Base-by-base conservation (phyloP, 441 rosid genomes). In the Capsella rubella region DNA sequence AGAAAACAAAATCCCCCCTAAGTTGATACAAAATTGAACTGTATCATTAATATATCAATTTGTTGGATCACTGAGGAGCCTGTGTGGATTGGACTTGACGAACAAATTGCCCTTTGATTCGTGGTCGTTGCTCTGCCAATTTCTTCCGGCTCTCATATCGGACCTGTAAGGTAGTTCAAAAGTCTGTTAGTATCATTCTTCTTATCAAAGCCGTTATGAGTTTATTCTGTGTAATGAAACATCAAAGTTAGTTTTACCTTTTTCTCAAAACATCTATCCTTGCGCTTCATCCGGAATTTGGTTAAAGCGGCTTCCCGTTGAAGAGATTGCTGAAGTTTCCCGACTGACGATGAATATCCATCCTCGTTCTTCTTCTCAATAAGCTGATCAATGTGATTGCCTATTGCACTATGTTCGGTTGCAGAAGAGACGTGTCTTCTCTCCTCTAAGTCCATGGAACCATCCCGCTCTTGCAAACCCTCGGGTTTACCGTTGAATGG, bases 81-180 rank as follows among this genome's bases (percentile, higher is more conserved):
- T 72, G 61, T 77, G 72, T 85, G 2, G 78, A 45, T 2, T 71
- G 85, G 55, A 21, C 84, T 70, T 86, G 97, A 18, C 91, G 89
- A 72, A 91, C 96, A 81, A 93, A 89, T 74, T 93, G 98, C 13
- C 98, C 97, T 82, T 94, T 94, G 47, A 91, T 87, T 53, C 98
- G 82, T 0, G 97, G 95, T 5, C 97, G 87, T 79, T 91, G 93
- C 82, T 94, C 98, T 13, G 97, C 95, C 3, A 91, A 86, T 76
- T 88, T 93, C 80, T 89, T 91, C 66, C 98, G 78, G 76, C 96
- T 93, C 80, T 91, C 95, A 15, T 93, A 93, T 45, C 97, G 90
- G 27, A 91, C 98, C 98, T 90, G 91, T 13, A 14, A 70, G 78
- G 42, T 18, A 50, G 60, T 56, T 7, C 27, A 43, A 50, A 29